These are phyloP conservation scores for Fusarium irregulare DNA, from an alignment of 2,329 filamentous ascomycete species.

Conservation along the genomic window DNA sequence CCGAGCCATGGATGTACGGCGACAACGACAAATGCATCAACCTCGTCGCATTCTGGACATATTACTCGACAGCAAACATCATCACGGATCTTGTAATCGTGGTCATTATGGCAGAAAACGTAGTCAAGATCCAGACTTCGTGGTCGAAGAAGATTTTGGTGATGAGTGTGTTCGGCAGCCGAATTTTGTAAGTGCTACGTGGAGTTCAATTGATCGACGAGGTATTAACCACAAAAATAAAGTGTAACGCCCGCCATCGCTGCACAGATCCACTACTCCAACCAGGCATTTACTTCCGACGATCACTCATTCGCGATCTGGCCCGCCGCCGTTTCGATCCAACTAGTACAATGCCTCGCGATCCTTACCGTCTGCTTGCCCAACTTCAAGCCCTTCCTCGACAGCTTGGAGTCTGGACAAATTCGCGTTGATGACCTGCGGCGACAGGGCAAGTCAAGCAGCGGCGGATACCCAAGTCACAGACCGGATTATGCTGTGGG, in stretches of 20 bases:
- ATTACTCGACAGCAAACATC: slow-evolving; percentile 47
- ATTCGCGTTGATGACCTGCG: slow-evolving; percentile 47
- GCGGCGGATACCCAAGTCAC: slow-evolving; percentile 40
- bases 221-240: not conserved
- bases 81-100: slow-evolving; percentile 46
- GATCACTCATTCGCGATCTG: slow-evolving; percentile 43
- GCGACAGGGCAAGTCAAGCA: slow-evolving; percentile 44
- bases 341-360: slow-evolving; percentile 46
- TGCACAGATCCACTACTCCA: slow-evolving; percentile 45
- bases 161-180: slow-evolving; percentile 48
- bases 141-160: slow-evolving; percentile 46
- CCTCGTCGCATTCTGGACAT: slow-evolving; percentile 41
- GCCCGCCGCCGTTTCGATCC: slow-evolving; percentile 39
- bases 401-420: slow-evolving; percentile 46
- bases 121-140: slow-evolving; percentile 46
- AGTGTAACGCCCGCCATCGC: slow-evolving; percentile 46
- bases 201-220: not conserved
- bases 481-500: slow-evolving; percentile 34
- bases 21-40: slow-evolving; percentile 40
- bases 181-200: slow-evolving; percentile 43
- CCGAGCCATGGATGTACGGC: slow-evolving; percentile 46
- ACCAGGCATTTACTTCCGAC: slow-evolving; percentile 37
- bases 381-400: slow-evolving; percentile 48
- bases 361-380: slow-evolving; percentile 46
- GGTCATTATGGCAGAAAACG: slow-evolving; percentile 45